These are phyloP conservation scores for Solanum neorickii DNA, from an alignment of 257 asterid genomes.

Conservation along the genomic window DNA sequence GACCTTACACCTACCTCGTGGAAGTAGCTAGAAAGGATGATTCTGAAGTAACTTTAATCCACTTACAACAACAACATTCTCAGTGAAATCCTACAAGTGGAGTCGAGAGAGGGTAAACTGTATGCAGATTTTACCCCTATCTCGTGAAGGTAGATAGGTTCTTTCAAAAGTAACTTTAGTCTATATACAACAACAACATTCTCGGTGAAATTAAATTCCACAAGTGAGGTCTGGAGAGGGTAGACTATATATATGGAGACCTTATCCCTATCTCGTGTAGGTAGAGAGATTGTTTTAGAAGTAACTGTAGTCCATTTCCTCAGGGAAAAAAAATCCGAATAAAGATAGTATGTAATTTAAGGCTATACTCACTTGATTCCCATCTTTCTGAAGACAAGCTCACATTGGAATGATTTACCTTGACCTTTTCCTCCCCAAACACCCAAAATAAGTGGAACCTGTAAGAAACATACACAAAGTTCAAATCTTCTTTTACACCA, in stretches of 20 bases:
- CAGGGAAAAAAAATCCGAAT: not conserved
- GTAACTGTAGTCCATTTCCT: not conserved
- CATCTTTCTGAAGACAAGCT: constrained; percentile 36
- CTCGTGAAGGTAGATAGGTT: not conserved
- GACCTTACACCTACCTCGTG: not conserved
- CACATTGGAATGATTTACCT: constrained; percentile 40
- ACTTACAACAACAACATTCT: not conserved
- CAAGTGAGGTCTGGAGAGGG: not conserved
- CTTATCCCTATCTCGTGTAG: not conserved
- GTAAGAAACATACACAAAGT: not conserved
- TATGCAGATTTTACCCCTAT: not conserved
- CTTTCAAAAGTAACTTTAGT: not conserved
- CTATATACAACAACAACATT: too few species aligned
- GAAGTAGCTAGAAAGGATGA: not conserved
- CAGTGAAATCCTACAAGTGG: not conserved
- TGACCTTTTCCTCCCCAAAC: constrained; percentile 53
- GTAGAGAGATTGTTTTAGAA: not conserved
- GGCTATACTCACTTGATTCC: constrained; percentile 24
- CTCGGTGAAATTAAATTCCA: not conserved
- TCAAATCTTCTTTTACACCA: not conserved
- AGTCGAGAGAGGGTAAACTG: not conserved
- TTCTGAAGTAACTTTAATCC: not conserved
- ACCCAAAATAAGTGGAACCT: constrained; percentile 36
- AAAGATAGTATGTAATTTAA: not conserved
- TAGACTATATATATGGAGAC: too few species aligned